Base-by-base conservation (phyloP, 2,329 filamentous ascomycete species). In the Aspergillus ruber region DNA sequence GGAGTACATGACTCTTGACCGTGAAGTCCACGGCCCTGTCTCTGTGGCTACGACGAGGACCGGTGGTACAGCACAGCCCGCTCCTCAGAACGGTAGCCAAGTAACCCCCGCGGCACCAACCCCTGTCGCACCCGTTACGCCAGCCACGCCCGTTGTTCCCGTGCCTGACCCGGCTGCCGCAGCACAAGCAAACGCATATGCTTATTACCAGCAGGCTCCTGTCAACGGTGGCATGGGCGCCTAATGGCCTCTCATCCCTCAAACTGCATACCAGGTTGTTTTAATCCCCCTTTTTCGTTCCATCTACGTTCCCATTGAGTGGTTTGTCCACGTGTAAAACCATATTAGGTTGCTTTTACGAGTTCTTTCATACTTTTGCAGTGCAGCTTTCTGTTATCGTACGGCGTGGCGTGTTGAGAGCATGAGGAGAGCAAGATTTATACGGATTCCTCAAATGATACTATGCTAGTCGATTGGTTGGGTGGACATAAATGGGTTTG, bases 1-100 rank as follows among this genome's bases (percentile, higher is more conserved):
- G 69, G 85, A 90, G 58, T 95, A 90, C 66, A 76, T 96, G 62
- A 74, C 78, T 50, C 74, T 97, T 32, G 91, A 98, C 64, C 81
- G 84, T 39, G 87, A 95, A 66, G 81, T 96, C 50, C 93, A 94
- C 65, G 93, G 93, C 1, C 71, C 72, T 4, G 55, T 60, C 3
- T 74, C 71, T 5, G 69, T 74, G 20, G 52, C 64, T 23, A 52
- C 60, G 33, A 54, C 59, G 39, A 63, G 67, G 49, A 64, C 60
- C 12, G 58, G 60, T 15, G 62, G 58, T n/a, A 45, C 53, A 7
- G 50, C 46, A 40, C 20, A 42, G 33, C 61, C 62, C 36, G 53
- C 51, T 17, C 49, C 50, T 20, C 55, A 57, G 33, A 55, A 56
- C 46, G 53, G 50, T 35, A 48, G 46, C 42, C 56, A 55, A 45